Percentiles rank a stretch among this genome's conserved stretches.
Evolutionary conservation across 169 alveolate genomes (phyloP).

Genomic region (Cryptosporidium sp.): DNA sequence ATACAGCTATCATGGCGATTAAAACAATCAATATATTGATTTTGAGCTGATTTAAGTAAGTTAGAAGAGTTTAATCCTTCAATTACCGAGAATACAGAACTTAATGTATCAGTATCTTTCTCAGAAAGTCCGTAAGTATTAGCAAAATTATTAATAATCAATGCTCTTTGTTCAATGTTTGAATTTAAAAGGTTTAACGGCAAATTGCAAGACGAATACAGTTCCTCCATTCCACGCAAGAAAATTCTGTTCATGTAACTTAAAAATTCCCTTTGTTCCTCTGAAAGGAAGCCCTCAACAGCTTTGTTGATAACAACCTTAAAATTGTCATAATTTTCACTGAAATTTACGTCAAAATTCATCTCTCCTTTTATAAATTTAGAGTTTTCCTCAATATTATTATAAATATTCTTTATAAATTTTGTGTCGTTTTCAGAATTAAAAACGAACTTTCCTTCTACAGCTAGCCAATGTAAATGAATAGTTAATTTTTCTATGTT

Average conservation of each 20-base stretch:
- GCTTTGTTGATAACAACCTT: slow-evolving; percentile 18
- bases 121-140: slow-evolving; percentile 68
- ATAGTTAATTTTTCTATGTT: not conserved
- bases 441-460: slow-evolving; percentile 67
- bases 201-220: slow-evolving; percentile 4
- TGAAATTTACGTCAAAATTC: not conserved
- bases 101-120: slow-evolving; percentile 21
- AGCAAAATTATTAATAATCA: not conserved
- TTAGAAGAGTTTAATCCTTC: not conserved
- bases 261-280: slow-evolving; percentile 53
- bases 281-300: slow-evolving; percentile 19
- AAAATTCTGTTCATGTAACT: slow-evolving; percentile 42
- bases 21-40: too few relatives aligned
- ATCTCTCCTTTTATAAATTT: not conserved
- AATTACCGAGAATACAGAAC: not conserved
- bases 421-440: slow-evolving; percentile 29
- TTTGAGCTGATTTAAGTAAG: not conserved
- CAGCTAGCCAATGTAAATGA: slow-evolving; percentile 57
- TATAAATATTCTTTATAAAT: slow-evolving; percentile 13
- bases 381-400: not conserved
- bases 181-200: not conserved
- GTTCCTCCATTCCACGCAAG: slow-evolving; percentile 20
- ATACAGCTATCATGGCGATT: not conserved
- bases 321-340: slow-evolving; percentile 1
- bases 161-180: not conserved